Base-by-base conservation (phyloP, 176 grass and related monocot genomes). In the Zoysia pacifica region DNA sequence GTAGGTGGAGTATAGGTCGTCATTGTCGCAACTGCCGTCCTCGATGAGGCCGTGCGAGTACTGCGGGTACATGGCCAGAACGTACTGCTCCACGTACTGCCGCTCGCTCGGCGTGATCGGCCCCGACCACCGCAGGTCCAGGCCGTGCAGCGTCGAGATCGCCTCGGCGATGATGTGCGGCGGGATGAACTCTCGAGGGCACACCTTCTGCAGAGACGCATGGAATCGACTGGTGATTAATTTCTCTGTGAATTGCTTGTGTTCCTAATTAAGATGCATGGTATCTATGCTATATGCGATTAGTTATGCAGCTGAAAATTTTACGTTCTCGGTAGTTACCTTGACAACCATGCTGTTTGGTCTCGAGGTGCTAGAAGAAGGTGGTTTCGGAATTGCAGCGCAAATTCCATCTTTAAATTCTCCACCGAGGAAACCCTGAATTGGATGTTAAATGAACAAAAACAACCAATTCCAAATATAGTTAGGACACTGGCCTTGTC, bases 271-370 rank as follows among this genome's bases (percentile, higher is more conserved):
- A 13, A 53, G n/a, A 19, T 61, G 58, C 58, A 19, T 61, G 20
- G 9, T 3, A 45, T 45, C 6, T 45, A 45, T 45, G 44, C 13
- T 51, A 51, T 13, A 4, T 13, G 18, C 18, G 16, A 19, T 58
- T 6, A 1, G 28, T 28, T 28, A 19, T 58, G 54, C 5, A 1
- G n/a, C 3, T 50, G 5, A 3, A 40, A 41, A 64, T 14, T 2
- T 4, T 9, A 2, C 4, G 41, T 82, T 62, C 5, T 16, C 3
- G 5, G 2, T 9, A 11, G 0, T 86, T 89, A 85, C 91, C 91
- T 90, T 88, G 11, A 93, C 85, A 50, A 93, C 85, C 91, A 93
- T 93, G 85, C 91, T 93, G 54, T 85, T 93, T 39, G 91, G 91
- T 47, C 91, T 64, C 6, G 87, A 85, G 18, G 65, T 72, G 73